Evolutionary conservation across 495 filamentous ascomycete species (phyloP).

Genomic region (Tetracladium setigerum): DNA sequence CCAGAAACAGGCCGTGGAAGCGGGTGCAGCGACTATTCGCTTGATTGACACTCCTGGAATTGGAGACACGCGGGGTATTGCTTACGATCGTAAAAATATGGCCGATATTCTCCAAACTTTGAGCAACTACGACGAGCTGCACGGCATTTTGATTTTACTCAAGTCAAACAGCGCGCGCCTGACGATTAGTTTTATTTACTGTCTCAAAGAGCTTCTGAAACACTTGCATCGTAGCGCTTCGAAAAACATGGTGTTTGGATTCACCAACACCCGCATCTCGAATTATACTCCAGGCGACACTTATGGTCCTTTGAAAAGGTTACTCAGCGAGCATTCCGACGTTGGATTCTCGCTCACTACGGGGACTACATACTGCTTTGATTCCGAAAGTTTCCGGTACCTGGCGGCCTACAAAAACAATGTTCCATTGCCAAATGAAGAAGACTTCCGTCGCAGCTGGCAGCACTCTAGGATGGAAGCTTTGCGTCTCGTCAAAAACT

Average conservation of each 20-base stretch:
- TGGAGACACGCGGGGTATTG: conserved; percentile 31
- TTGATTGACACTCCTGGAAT: conserved; percentile 40
- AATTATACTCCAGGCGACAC: conserved; percentile 37
- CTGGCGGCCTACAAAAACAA: conserved; percentile 31
- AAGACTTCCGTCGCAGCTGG: conserved; percentile 32
- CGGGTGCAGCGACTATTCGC: too few relatives aligned
- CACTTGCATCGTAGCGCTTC: conserved; percentile 29
- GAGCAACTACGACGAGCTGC: conserved; percentile 27
- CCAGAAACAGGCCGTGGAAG: too few relatives aligned
- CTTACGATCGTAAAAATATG: conserved; percentile 35
- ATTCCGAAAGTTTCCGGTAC: conserved; percentile 39
- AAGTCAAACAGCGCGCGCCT: conserved; percentile 34
- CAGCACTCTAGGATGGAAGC: conserved; percentile 26
- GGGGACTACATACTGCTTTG: conserved; percentile 34
- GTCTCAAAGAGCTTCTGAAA: conserved; percentile 34
- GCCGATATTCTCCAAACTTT: conserved; percentile 29
- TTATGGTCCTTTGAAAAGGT: conserved; percentile 23
- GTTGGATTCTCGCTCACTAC: conserved; percentile 17
- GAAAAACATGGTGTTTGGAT: conserved; percentile 36
- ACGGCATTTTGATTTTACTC: conserved; percentile 40
- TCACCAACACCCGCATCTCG: conserved; percentile 34
- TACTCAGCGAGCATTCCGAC: conserved; percentile 23
- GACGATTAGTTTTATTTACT: conserved; percentile 31
- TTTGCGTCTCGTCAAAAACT: conserved; percentile 24
- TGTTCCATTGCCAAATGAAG: conserved; percentile 21